Conservation (phyloP, 2,329 filamentous ascomycete genomes). For the Fusarium sp. region DNA sequence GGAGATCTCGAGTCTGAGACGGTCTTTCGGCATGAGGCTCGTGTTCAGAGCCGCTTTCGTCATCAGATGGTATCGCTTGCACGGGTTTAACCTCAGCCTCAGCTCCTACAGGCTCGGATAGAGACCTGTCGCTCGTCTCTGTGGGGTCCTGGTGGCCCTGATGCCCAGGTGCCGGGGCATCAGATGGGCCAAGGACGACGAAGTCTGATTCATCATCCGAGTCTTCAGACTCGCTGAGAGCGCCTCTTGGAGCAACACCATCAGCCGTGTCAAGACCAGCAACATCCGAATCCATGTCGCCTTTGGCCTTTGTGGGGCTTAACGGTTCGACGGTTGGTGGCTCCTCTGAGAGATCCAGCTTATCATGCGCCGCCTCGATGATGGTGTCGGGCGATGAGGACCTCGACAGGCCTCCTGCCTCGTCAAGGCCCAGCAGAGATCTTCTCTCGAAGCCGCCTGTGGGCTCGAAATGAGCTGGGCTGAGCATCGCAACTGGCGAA, state of each 20-base stretch:
- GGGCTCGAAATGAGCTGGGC: background rate
- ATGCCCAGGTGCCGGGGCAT: background rate
- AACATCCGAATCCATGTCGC: background rate
- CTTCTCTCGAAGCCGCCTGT: background rate
- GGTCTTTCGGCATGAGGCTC: background rate
- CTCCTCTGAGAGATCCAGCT: background rate
- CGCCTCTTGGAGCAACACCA: background rate
- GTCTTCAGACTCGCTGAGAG: background rate
- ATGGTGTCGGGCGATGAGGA: background rate
- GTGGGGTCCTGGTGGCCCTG: background rate
- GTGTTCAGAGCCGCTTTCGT: conserved; percentile 17
- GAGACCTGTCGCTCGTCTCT: background rate
- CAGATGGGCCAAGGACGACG: background rate
- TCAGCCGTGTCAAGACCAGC: background rate
- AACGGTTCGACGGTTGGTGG: background rate
- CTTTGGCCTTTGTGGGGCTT: background rate
- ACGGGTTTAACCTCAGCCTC: background rate
- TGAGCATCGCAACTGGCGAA: background rate
- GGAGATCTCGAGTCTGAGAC: conserved; percentile 11
- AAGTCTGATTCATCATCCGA: background rate
- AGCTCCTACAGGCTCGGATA: background rate
- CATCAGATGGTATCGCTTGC: conserved; percentile 5
- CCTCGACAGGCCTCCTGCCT: background rate
- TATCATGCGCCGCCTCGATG: background rate
- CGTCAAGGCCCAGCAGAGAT: background rate